Evolutionary conservation across 805 yeast species (phyloP), one percentile per base, ranked within the genome.

Genomic region (Yueomyces sinensis): DNA sequence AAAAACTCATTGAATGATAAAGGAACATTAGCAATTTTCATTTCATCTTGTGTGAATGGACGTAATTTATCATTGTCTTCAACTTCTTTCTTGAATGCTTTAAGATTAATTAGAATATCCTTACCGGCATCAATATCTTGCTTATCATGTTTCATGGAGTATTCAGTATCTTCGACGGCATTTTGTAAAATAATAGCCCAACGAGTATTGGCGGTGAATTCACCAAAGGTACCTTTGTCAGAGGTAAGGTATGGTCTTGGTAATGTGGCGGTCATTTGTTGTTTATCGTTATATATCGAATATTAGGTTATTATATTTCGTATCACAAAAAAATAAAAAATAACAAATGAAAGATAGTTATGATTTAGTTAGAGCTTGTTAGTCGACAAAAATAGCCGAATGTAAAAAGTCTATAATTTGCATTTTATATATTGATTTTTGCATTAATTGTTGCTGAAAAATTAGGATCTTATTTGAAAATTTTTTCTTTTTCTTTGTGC

Each of bases 151-250:
- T 35, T 49, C 20, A 63, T 48, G 15, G 61, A 51, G n/a, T 47
- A 40, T 14, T 61, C 42, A 29, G 78, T 59, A 50, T 87, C 96
- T 19, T 66, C 70, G 31, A 82, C 62, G 15, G 77, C 74, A 16
- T 77, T 81, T 20, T 70, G 65, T 32, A 87, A 50, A 43, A 91
- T 83, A 36, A 73, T 74, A 20, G 94, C 89, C 96, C 97, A 91
- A 56, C 98, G 76, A 27, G 65, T 63, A 41, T 72, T 67, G 9
- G 82, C 80, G 0, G 97, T 86, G 25, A 72, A 65, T 50, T 70
- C 75, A 9, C 94, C 97, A 54, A 91, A 91, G 3, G 95, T 82
- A 38, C 66, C 69, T 27, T 64, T 56, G 49, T 84, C 94, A 52
- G 69, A 69, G 55, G 80, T 82, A 51, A 58, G 64, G 53, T 78